Evolutionary conservation across 345 rosid genomes (phyloP), one percentile per base, ranked within the genome.

Genomic region (Kandelia obovata): DNA sequence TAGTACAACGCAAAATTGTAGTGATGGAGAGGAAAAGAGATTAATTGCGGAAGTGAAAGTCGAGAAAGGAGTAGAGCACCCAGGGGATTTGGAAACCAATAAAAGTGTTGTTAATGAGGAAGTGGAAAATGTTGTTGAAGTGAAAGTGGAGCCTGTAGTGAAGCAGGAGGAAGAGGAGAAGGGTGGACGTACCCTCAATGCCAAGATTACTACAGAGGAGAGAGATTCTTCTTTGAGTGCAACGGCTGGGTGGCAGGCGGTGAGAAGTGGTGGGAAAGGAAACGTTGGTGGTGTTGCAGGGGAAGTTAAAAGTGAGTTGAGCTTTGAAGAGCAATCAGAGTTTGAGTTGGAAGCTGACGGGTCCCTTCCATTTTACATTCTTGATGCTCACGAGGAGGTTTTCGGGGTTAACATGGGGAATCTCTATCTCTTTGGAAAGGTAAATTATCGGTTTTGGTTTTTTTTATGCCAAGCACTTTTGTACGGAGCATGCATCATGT

Each of bases 391-490:
- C 57, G 99, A 95, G 71, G 98, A 92, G 88, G 75, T 79, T 71
- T 85, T 80, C 79, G 97, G 98, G 11, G 83, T 87, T 39, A 95
- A 90, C 65, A 81, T 78, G 87, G 97, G 98, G 59, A 95, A 83
- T 2, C 26, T 95, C 34, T 90, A 88, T 83, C 84, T 95, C 60
- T 95, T 90, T 79, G 98, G 98, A 66, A 95, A 92, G 98, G 99
- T 95, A 86, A 73, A 61, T 21, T 20, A 19, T 63, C 19, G 21
- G 6, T 13, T 64, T 25, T 70, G 64, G 46, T 28, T 15, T 35
- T 53, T 53, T n/a, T 55, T 9, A 21, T 55, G 28, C 28, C 6
- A 21, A 25, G 59, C 5, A 16, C 6, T 56, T 56, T 56, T 56
- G 59, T 10, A 5, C 19, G 10, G 31, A 56, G 25, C 59, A 56